Percentiles rank a stretch among this genome's conserved stretches.
phyloP scores from a whole-genome alignment of 108 stramenopile species.

The Nitzschia putrida region DNA sequence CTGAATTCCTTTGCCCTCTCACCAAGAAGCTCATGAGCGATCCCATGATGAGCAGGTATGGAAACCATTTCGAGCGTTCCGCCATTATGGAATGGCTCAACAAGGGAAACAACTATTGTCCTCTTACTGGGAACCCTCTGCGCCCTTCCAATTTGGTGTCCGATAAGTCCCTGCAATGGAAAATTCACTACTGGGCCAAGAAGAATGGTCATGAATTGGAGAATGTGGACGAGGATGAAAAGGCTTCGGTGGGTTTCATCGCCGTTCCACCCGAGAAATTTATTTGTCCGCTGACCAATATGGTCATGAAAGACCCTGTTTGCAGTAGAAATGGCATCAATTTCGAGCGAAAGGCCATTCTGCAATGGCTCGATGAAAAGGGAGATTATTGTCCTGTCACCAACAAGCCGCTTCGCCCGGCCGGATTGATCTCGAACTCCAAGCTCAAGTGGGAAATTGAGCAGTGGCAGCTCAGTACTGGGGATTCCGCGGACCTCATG shows the following conservation, averaged over 20 bases:
- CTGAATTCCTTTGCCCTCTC: slow-evolving; percentile 27
- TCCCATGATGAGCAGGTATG: slow-evolving; percentile 27
- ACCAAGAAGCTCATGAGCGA: slow-evolving; percentile 32
- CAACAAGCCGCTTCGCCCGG: slow-evolving; percentile 7
- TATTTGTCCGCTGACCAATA: slow-evolving; percentile 55
- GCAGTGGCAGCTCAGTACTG: slow-evolving; percentile 26
- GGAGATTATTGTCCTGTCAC: slow-evolving; percentile 31
- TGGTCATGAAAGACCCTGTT: slow-evolving; percentile 64
- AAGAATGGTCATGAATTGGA: slow-evolving; percentile 23
- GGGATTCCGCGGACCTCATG: slow-evolving; percentile 12
- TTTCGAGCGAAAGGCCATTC: slow-evolving; percentile 51
- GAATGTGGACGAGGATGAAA: neutral
- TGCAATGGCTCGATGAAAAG: slow-evolving; percentile 26
- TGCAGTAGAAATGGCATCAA: slow-evolving; percentile 50
- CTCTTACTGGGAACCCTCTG: slow-evolving; percentile 41
- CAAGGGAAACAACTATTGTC: slow-evolving; percentile 31
- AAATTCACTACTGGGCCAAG: slow-evolving; percentile 35
- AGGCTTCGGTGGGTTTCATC: slow-evolving; percentile 4
- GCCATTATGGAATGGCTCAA: slow-evolving; percentile 33
- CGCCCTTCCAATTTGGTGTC: slow-evolving; percentile 25
- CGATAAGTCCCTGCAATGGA: slow-evolving; percentile 28
- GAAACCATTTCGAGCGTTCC: slow-evolving; percentile 22
- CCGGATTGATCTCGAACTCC: slow-evolving; percentile 11
- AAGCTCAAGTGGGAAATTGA: slow-evolving; percentile 33
- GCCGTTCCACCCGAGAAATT: slow-evolving; percentile 51